Conservation (phyloP, 2,329 filamentous ascomycete species). For the Talaromyces sp. region DNA sequence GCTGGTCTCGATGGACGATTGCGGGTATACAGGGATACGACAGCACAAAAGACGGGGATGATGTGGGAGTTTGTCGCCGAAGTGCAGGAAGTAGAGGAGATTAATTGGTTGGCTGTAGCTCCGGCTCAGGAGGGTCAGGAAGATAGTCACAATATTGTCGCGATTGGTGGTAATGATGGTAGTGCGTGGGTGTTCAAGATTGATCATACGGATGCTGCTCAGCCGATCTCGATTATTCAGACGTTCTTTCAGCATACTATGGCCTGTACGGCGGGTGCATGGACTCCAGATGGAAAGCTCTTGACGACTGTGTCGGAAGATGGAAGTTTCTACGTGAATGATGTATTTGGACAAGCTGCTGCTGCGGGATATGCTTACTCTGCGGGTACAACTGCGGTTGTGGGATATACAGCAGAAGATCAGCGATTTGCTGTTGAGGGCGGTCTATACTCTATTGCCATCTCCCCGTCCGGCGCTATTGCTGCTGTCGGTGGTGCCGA, state of each 20-base stretch:
- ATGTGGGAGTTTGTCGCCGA: slow-evolving; percentile 70
- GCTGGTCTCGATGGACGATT: slow-evolving; percentile 84
- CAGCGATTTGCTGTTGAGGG: slow-evolving; percentile 91
- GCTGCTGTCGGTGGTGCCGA: slow-evolving; percentile 85
- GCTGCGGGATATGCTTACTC: slow-evolving; percentile 59
- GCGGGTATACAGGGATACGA: slow-evolving; percentile 63
- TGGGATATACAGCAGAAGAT: slow-evolving; percentile 75
- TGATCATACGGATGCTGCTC: slow-evolving; percentile 61
- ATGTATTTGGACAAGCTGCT: slow-evolving; percentile 78
- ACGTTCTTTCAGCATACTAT: slow-evolving; percentile 88
- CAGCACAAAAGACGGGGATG: slow-evolving; percentile 47
- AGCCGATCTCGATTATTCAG: slow-evolving; percentile 76
- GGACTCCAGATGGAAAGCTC: slow-evolving; percentile 83
- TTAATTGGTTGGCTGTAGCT: slow-evolving; percentile 84
- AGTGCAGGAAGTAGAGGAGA: slow-evolving; percentile 85
- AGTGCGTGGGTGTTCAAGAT: slow-evolving; percentile 96
- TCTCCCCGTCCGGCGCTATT: slow-evolving; percentile 76
- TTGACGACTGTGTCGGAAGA: slow-evolving; percentile 90
- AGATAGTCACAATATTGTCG: slow-evolving; percentile 74
- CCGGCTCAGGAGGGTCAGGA: slow-evolving; percentile 56
- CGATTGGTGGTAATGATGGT: slow-evolving; percentile 84
- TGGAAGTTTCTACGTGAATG: slow-evolving; percentile 84
- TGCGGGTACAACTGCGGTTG: slow-evolving; percentile 62
- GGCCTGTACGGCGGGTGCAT: slow-evolving; percentile 82
- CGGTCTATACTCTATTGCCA: slow-evolving; percentile 81